Evolutionary conservation across 148 eudicot species (phyloP).

Genomic region (Diospyros kaki): DNA sequence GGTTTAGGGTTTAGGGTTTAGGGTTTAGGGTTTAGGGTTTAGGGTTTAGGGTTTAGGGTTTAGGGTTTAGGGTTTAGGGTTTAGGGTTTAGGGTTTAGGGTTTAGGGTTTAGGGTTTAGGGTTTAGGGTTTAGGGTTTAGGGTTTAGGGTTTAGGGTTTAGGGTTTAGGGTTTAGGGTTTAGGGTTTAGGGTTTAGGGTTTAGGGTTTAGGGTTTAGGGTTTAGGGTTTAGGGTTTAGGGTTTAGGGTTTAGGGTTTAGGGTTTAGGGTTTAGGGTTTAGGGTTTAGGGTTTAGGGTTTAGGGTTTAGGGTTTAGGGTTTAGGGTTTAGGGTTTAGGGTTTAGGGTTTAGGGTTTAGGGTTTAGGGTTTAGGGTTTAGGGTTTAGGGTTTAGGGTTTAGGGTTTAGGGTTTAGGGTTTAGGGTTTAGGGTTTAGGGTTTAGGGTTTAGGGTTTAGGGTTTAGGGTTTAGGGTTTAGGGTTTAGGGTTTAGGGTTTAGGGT

Average conservation of each 20-base stretch:
- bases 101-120: not conserved
- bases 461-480: constrained; percentile 9
- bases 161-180: constrained; percentile 2
- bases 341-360: constrained; percentile 5
- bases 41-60: not conserved
- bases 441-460: constrained; percentile 8
- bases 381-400: constrained; percentile 7
- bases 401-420: constrained; percentile 1
- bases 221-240: constrained; percentile 6
- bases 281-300: not conserved
- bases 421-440: constrained; percentile 6
- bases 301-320: not conserved
- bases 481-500: constrained; percentile 11
- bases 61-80: constrained; percentile 2
- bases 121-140: not conserved
- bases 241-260: not conserved
- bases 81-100: not conserved
- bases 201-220: not conserved
- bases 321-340: not conserved
- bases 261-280: constrained; percentile 10
- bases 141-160: not conserved
- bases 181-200: not conserved
- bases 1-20: not conserved
- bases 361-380: constrained; percentile 7
- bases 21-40: not conserved